These are phyloP conservation scores for Fusarium sp. DNA, from an alignment of 2,329 filamentous ascomycete species.

Conservation along the genomic window DNA sequence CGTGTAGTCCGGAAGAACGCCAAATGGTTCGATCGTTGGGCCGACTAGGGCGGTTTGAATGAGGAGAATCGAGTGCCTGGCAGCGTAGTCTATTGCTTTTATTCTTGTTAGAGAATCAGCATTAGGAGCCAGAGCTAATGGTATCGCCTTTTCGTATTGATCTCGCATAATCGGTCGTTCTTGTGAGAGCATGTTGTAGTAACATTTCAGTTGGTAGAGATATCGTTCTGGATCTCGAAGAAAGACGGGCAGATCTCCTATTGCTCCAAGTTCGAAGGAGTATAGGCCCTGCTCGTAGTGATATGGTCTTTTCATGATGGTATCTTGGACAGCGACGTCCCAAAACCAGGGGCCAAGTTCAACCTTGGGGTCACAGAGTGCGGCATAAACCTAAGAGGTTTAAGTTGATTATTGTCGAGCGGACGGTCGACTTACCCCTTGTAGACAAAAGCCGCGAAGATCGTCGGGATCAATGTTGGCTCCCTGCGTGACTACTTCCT, in stretches of 20 bases:
- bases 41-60: slow-evolving; percentile 8
- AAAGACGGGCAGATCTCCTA: slow-evolving; percentile 19
- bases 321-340: slow-evolving; percentile 11
- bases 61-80: slow-evolving; percentile 9
- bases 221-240: slow-evolving; percentile 21
- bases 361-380: slow-evolving; percentile 8
- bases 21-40: slow-evolving; percentile 8
- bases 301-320: slow-evolving; percentile 5
- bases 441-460: slow-evolving; percentile 15
- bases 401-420: neutral
- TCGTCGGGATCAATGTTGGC: neutral
- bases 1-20: neutral
- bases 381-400: slow-evolving; percentile 5
- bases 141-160: neutral
- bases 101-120: neutral
- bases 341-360: slow-evolving; percentile 28
- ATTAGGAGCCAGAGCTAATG: neutral
- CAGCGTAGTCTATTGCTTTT: slow-evolving; percentile 5
- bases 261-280: slow-evolving; percentile 11
- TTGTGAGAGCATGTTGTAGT: slow-evolving; percentile 7
- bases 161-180: slow-evolving; percentile 3
- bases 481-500: slow-evolving; percentile 9
- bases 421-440: neutral
- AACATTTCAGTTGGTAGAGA: slow-evolving; percentile 23
- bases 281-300: slow-evolving; percentile 14